These are phyloP conservation scores for Nicotiana sylvestris DNA, from an alignment of 257 asterid species.

Conservation along the genomic window DNA sequence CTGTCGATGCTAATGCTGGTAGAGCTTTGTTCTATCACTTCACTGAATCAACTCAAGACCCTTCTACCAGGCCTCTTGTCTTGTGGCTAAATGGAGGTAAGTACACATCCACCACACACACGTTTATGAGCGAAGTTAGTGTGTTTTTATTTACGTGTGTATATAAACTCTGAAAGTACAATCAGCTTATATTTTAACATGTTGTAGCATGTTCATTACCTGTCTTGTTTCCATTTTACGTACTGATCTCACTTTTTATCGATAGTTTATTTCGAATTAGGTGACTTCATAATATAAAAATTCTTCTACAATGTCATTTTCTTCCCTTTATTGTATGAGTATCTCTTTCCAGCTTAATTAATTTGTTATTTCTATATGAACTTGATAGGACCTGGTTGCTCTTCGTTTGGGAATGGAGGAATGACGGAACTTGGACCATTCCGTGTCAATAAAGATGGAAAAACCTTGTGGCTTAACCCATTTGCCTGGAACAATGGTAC, in stretches of 20 bases:
- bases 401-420: slow-evolving; percentile 22
- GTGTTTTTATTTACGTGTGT: no score
- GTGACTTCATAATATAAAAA: no score
- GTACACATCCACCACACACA: neutral
- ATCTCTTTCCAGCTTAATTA: neutral
- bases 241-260: no score
- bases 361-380: neutral
- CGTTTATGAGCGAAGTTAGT: no score
- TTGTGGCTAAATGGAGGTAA: slow-evolving; percentile 50
- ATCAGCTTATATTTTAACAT: no score
- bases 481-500: slow-evolving; percentile 24
- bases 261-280: no score
- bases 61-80: slow-evolving; percentile 30
- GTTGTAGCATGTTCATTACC: no score
- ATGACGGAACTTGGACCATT: slow-evolving; percentile 26
- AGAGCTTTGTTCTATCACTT: slow-evolving; percentile 34
- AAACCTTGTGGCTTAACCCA: slow-evolving; percentile 14
- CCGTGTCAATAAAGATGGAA: slow-evolving; percentile 12
- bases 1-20: slow-evolving; percentile 22
- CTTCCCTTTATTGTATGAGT: no score
- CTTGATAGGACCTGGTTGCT: slow-evolving; percentile 21
- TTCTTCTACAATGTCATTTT: no score
- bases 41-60: slow-evolving; percentile 25
- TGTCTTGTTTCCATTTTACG: no score
- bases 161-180: no score